Evolutionary conservation across 345 rosid species (phyloP).

Genomic region (Trapa bicornis): DNA sequence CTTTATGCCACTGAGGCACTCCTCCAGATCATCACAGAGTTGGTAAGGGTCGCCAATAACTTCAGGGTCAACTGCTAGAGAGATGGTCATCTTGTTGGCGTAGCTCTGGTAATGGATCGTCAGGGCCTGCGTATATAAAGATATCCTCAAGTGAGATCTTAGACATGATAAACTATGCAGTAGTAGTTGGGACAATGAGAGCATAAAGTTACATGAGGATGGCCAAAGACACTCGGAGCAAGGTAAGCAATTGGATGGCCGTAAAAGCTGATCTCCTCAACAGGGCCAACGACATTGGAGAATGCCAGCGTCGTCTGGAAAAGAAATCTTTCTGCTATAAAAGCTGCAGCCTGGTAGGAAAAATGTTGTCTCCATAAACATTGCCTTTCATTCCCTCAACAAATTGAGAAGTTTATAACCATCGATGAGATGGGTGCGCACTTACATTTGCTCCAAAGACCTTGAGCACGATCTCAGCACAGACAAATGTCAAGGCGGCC

Average conservation of each 20-base stretch:
- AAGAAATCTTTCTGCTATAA: slow-evolving; percentile 21
- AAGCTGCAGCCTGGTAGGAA: slow-evolving; percentile 22
- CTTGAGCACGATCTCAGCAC: slow-evolving; percentile 12
- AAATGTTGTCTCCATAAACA: neutral
- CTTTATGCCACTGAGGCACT: slow-evolving; percentile 37
- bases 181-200: neutral
- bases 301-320: slow-evolving; percentile 42
- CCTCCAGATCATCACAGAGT: slow-evolving; percentile 43
- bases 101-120: slow-evolving; percentile 81
- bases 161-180: neutral
- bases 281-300: slow-evolving; percentile 48
- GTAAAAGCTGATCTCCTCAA: slow-evolving; percentile 47
- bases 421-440: neutral
- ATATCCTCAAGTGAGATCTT: neutral
- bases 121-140: slow-evolving; percentile 36
- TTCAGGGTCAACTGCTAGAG: slow-evolving; percentile 51
- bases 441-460: slow-evolving; percentile 30
- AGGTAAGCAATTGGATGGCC: slow-evolving; percentile 51
- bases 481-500: slow-evolving; percentile 5
- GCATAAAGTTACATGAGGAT: slow-evolving; percentile 31
- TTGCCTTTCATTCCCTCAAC: neutral
- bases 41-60: slow-evolving; percentile 57
- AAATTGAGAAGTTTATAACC: neutral
- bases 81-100: slow-evolving; percentile 47
- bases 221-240: slow-evolving; percentile 55